Percentiles rank a stretch among this genome's conserved stretches.
Evolutionary conservation across 2,329 filamentous ascomycete genomes (phyloP).

Genomic region (Phyllosticta ampelicida): DNA sequence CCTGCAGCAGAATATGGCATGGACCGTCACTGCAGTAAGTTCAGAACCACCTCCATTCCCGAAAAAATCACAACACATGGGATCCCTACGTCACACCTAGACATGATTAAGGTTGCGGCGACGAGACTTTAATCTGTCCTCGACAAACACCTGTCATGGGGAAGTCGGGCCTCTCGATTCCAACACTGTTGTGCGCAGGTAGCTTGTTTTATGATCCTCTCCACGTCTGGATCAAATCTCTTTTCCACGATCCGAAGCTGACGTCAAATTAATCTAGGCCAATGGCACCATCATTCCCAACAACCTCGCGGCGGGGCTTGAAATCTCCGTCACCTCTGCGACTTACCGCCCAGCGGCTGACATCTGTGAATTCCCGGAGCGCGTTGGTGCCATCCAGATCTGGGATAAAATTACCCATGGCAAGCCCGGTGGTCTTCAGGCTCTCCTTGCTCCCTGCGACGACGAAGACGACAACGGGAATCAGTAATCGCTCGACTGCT

Average conservation of each 20-base stretch:
- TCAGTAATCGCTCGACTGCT: background rate
- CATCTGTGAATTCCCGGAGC: constrained; percentile 26
- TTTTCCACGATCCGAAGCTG: background rate
- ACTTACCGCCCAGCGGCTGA: constrained; percentile 27
- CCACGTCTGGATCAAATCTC: background rate
- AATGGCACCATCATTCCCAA: constrained; percentile 25
- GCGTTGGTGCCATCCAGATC: constrained; percentile 22
- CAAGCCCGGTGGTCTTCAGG: constrained; percentile 14
- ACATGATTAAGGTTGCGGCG: background rate
- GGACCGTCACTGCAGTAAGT: constrained; percentile 15
- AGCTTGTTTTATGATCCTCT: background rate
- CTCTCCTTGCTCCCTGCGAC: background rate
- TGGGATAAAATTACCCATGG: constrained; percentile 17
- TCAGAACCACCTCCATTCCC: constrained; percentile 8
- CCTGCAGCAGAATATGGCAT: constrained; percentile 17
- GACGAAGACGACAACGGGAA: background rate
- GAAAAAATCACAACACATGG: background rate
- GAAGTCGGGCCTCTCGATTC: background rate
- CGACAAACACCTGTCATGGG: background rate
- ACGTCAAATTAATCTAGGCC: constrained; percentile 17
- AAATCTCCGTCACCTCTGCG: constrained; percentile 30
- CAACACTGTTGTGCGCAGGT: background rate
- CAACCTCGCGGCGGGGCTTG: constrained; percentile 26
- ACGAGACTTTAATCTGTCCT: background rate
- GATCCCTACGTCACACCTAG: background rate